Base-by-base conservation (phyloP, 2,329 filamentous ascomycete species). In the Aureobasidium sp. region DNA sequence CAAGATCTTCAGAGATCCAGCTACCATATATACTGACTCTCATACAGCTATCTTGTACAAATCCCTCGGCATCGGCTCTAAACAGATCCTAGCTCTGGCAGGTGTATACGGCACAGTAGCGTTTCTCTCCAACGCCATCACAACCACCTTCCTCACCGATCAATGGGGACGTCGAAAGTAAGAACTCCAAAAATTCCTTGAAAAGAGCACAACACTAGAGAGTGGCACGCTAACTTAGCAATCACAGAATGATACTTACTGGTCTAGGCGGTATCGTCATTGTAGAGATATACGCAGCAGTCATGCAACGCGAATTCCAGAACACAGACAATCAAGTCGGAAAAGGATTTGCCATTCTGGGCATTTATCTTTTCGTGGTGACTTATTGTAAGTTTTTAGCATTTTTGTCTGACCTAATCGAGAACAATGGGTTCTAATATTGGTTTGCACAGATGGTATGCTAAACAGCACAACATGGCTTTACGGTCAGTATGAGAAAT, bases 341-440 rank as follows among this genome's bases (percentile, higher is more conserved):
- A 41, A 84, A 85, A 66, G 82, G 81, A 0, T 85, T 85, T 67
- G 80, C 82, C 0, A 78, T 85, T 32, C 71, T 85, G 1, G 82
- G 82, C 0, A 84, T 85, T 29, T 85, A 84, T 63, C 72, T 85
- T 0, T 85, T 84, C 63, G 82, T 81, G 1, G 77, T 83, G 2
- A 74, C 71, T 21, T 85, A 83, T 65, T 84, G 79, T 81, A 66
- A 65, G 77, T 69, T 29, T n/a, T 13, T 27, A 1, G 21, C 2
- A 2, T 21, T 6, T 9, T 10, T 1, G 4, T 6, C 66, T 59
- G 67, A 25, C 63, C 21, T 39, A 61, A 4, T 36, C 14, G 3
- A 13, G n/a, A 10, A 34, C 4, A n/a, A 4, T 27, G 21, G 21
- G 11, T 25, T 3, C 29, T 32, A 14, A 32, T 4, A n/a, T 6